Evolutionary conservation across 345 rosid species (phyloP), one percentile per base, ranked within the genome.

Genomic region (Linum tenue): DNA sequence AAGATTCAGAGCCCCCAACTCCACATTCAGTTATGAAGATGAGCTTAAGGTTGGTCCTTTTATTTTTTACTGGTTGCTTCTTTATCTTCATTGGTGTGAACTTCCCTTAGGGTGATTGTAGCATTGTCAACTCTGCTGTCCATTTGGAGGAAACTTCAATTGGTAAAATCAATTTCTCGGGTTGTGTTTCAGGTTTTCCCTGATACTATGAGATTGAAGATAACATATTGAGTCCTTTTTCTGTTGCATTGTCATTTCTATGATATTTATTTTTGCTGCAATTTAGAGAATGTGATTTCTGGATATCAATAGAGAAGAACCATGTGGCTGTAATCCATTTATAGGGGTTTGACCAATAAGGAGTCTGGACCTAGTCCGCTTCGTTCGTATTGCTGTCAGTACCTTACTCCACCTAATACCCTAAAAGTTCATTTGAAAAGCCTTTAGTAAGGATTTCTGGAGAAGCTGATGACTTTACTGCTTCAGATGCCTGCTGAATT

Each of bases 1-100:
- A 84, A 73, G 97, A 90, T 72, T 86, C 96, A 5, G 99, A 90
- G 89, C 99, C 99, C 70, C 88, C 85, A 69, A 94, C 97, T 73
- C 97, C 99, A 64, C 86, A 75, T 78, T 87, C 99, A 62, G 87
- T 78, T 70, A 72, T 85, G 72, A 94, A 85, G 80, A 85, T 88
- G 87, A 76, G 85, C 72, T 66, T 79, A 73, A 90, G 99, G 99
- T 94, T 64, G 78, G 81, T 74, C 8, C 9, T 55, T 37, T 60
- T 17, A 48, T 48, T 48, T 48, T 57, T 16, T 7, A 37, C 11
- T 57, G 60, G 38, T 57, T 37, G 12, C 37, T 17, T 5, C 2
- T 56, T n/a, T 37, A 3, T 17, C 36, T 37, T 16, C 37, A 8
- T 37, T 22, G 38, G 38, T 57, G 3, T 57, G 1, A 16, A 37